Evolutionary conservation across 257 asterid species (phyloP).

Genomic region (Nicotiana tomentosiformis): DNA sequence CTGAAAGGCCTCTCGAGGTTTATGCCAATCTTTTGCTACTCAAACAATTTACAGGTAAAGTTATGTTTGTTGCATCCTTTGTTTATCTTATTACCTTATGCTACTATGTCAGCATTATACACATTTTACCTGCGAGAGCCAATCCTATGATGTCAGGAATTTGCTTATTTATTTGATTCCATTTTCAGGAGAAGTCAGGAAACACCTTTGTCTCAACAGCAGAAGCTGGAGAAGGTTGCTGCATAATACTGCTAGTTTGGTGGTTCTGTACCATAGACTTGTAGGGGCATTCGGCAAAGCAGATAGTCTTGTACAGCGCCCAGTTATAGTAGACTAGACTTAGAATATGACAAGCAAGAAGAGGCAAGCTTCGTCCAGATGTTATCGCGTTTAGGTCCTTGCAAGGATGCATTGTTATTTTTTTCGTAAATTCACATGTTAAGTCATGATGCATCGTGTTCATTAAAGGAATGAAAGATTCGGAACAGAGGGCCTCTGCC

Average conservation of each 20-base stretch:
- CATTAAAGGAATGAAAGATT: background rate
- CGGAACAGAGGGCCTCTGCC: background rate
- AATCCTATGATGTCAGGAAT: background rate
- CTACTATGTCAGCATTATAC: background rate
- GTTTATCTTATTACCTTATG: background rate
- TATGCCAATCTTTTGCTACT: background rate
- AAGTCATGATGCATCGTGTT: background rate
- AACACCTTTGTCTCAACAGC: constrained; percentile 5
- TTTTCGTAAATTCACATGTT: background rate
- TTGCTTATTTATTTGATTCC: background rate
- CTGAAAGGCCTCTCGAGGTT: background rate
- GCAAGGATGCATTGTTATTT: background rate
- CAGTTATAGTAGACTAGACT: constrained; percentile 3
- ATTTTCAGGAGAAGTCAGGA: constrained; percentile 43
- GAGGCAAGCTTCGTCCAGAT: background rate
- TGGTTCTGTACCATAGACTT: background rate
- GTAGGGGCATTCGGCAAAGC: background rate
- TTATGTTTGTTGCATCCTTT: background rate
- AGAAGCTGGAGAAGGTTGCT: constrained; percentile 30
- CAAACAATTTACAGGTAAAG: background rate
- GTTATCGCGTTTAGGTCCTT: background rate
- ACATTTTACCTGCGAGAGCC: background rate
- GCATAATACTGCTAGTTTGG: constrained; percentile 22
- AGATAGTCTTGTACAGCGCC: background rate
- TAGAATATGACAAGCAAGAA: background rate